phyloP scores from a whole-genome alignment of 1,284 basidiomycete species.

The Cryptococcus sp. region DNA sequence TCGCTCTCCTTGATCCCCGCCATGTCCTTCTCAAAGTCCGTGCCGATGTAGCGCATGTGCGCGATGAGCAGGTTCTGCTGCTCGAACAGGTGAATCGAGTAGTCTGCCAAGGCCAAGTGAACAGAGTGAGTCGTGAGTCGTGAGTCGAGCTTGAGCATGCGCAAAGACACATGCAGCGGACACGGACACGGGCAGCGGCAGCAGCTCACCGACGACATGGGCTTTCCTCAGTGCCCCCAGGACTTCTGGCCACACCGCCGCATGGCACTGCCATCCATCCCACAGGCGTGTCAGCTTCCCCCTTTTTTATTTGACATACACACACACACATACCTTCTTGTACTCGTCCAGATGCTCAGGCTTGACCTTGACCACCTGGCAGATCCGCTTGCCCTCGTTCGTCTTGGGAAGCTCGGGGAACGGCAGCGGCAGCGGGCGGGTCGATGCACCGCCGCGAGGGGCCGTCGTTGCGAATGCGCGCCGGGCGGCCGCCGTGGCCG shows the following conservation, averaged over 20 bases:
- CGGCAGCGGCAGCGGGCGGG: constrained; percentile 17
- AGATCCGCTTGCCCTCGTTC: constrained; percentile 60
- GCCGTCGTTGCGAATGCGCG: background rate
- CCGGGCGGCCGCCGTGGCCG: background rate
- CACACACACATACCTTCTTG: constrained; percentile 50
- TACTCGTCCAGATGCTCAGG: constrained; percentile 64
- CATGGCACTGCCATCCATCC: constrained; percentile 54
- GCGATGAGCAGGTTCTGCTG: constrained; percentile 63
- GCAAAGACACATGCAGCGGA: background rate
- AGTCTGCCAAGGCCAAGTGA: constrained; percentile 61
- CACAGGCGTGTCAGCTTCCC: constrained; percentile 1
- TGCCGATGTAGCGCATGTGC: constrained; percentile 50
- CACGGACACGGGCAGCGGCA: too few relatives aligned
- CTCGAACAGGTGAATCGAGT: constrained; percentile 68
- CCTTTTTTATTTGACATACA: background rate
- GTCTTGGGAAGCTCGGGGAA: constrained; percentile 40
- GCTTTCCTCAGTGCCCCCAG: constrained; percentile 63
- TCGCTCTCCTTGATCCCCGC: constrained; percentile 60
- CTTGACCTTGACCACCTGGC: constrained; percentile 73
- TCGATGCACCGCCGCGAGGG: background rate
- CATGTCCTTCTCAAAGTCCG: constrained; percentile 67
- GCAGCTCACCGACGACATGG: constrained; percentile 57
- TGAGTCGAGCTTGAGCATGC: too few relatives aligned
- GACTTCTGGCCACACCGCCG: constrained; percentile 66
- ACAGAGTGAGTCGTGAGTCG: background rate